phyloP scores from a whole-genome alignment of 164 flowering plant genomes.

The Annona squamosa region DNA sequence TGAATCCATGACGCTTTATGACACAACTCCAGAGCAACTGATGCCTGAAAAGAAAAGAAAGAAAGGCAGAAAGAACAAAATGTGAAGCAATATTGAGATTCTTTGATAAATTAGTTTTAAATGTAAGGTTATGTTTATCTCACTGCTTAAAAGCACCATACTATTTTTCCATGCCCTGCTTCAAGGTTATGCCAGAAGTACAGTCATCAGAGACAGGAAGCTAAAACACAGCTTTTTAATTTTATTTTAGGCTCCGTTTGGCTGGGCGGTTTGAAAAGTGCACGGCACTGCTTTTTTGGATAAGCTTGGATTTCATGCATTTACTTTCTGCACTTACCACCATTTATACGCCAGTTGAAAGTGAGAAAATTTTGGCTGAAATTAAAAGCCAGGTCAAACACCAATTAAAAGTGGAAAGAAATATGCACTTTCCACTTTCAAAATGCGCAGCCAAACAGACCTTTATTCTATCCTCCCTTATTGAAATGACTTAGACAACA shows the following conservation, averaged over 20 bases:
- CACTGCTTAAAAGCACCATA: not conserved
- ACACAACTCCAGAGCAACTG: constrained; percentile 44
- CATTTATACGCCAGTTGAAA: no score
- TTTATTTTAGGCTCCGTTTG: no score
- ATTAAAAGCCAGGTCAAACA: no score
- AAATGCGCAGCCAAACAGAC: not conserved
- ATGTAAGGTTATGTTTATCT: not conserved
- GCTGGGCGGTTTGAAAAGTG: no score
- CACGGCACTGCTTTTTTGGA: no score
- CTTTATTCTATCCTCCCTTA: not conserved
- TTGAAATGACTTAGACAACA: not conserved
- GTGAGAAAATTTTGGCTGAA: no score
- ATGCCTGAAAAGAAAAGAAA: constrained; percentile 47
- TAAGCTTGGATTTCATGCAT: no score
- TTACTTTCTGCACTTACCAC: no score
- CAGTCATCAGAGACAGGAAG: not conserved
- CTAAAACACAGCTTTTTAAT: no score
- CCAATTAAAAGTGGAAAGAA: no score
- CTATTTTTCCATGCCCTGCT: no score
- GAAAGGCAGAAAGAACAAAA: not conserved
- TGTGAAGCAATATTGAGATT: not conserved
- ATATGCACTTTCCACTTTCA: no score
- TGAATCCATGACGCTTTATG: constrained; percentile 64
- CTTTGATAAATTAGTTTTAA: not conserved
- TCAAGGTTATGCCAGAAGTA: not conserved